A percentile compares a stretch with the other conserved stretches of the same genome.
Conservation (phyloP, 2,329 filamentous ascomycete genomes). For the Fusarium tanahbumbuense region DNA sequence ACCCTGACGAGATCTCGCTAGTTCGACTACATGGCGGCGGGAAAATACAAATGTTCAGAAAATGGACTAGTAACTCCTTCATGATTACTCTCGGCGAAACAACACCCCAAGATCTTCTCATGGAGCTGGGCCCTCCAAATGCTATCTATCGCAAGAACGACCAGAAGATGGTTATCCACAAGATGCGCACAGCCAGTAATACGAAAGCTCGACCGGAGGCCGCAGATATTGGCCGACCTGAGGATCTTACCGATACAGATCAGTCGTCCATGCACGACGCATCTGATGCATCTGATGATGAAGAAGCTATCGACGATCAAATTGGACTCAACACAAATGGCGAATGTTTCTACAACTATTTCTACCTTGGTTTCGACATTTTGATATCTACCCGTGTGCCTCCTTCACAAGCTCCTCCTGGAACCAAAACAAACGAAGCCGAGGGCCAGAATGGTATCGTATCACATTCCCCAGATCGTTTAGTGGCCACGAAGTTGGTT, state of each 20-base stretch:
- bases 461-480: constrained; percentile 66
- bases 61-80: constrained; percentile 73
- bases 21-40: constrained; percentile 83
- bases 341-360: constrained; percentile 97
- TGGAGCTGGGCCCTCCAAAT: constrained; percentile 91
- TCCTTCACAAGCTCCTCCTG: constrained; percentile 71
- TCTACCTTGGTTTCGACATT: constrained; percentile 93
- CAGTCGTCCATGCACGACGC: constrained; percentile 78
- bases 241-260: constrained; percentile 77
- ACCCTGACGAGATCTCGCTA: constrained; percentile 89
- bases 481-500: constrained; percentile 91
- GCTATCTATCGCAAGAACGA: constrained; percentile 94
- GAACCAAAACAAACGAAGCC: constrained; percentile 33
- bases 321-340: constrained; percentile 66
- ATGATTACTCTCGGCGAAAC: constrained; percentile 85
- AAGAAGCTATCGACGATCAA: constrained; percentile 69
- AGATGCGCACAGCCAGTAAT: constrained; percentile 66
- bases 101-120: constrained; percentile 89
- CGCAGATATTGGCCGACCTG: constrained; percentile 59
- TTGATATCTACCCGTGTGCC: constrained; percentile 82
- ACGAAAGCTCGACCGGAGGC: constrained; percentile 59
- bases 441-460: constrained; percentile 51
- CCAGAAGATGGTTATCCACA: constrained; percentile 87
- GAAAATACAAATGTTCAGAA: constrained; percentile 79
- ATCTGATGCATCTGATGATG: constrained; percentile 74